Evolutionary conservation across 768 basidiomycete genomes (phyloP), one percentile per base, ranked within the genome.

Genomic region (Termitomyces sp.): DNA sequence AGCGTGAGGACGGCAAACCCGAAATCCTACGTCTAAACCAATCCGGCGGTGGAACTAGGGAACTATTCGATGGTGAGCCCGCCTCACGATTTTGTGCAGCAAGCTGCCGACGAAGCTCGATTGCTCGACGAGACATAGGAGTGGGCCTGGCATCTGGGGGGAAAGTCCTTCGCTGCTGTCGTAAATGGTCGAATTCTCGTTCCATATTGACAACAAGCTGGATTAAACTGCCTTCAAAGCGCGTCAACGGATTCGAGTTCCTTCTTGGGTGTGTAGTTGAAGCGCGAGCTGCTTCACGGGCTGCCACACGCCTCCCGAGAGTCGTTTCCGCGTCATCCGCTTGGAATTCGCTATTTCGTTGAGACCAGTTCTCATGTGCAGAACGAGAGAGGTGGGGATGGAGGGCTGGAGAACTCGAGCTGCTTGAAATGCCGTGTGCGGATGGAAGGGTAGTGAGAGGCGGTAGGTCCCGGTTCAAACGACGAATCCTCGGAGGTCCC

Each of bases 261-360:
- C 45, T 33, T 47, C 53, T 51, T 26, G 45, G 30, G 45, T 26
- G 24, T 57, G 55, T 32, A 48, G 35, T 55, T 44, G 65, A 54
- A 48, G 64, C 57, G 18, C 66, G 66, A 20, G 70, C 68, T 14
- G 75, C 71, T 64, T 74, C 70, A 44, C 75, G 69, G 45, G 74
- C 72, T 48, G 74, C 77, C 38, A 77, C 75, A 35, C 70, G 71
- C 56, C 77, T 67, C 14, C 77, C 77, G 6, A 77, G 59, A 2
- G 69, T 59, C 10, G 77, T 79, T 32, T 67, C 60, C 16, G 72
- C 66, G 54, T 79, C 76, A 48, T 76, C 75, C 3, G 64, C 52
- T 30, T 58, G 49, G 54, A 56, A 48, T 20, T 67, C 65, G 35
- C 67, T 63, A 46, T 66, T 65, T 30, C 68, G 69, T 50, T 65